Percentiles rank a stretch among this genome's conserved stretches.
Evolutionary conservation across 306 rosid species (phyloP).

Genomic region (Quercus parvula): DNA sequence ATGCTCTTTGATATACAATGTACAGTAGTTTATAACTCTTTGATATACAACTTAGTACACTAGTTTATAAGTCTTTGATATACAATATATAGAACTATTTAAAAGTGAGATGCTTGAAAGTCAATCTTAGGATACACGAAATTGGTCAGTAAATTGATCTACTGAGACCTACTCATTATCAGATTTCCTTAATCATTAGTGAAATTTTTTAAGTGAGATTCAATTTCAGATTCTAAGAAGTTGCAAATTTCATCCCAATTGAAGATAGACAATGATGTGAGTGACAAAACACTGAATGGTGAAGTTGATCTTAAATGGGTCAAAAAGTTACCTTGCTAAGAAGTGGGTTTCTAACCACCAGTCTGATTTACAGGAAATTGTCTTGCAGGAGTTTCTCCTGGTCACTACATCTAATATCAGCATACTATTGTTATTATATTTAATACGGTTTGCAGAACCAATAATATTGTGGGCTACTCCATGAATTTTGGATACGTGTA

Average conservation of each 20-base stretch:
- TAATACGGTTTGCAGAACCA: not conserved
- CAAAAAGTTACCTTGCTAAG: not conserved
- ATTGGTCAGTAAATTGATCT: too few relatives aligned
- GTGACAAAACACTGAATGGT: not conserved
- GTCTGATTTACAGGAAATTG: not conserved
- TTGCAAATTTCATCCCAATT: not conserved
- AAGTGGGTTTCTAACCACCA: not conserved
- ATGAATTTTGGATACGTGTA: not conserved
- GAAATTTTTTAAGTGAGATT: not conserved
- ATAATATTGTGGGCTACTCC: not conserved
- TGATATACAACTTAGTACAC: too few relatives aligned
- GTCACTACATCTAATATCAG: not conserved
- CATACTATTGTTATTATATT: not conserved
- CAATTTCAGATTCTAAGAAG: not conserved
- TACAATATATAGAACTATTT: too few relatives aligned
- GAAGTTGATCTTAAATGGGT: not conserved
- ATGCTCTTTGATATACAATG: too few relatives aligned
- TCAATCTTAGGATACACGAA: too few relatives aligned
- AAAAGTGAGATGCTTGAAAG: too few relatives aligned
- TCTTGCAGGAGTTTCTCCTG: not conserved
- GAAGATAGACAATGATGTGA: not conserved
- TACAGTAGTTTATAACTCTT: too few relatives aligned
- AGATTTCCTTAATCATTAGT: not conserved
- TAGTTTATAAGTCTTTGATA: too few relatives aligned
- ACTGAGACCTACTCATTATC: too few relatives aligned